Conservation (phyloP, 306 rosid genomes). For the Argentina anserina region DNA sequence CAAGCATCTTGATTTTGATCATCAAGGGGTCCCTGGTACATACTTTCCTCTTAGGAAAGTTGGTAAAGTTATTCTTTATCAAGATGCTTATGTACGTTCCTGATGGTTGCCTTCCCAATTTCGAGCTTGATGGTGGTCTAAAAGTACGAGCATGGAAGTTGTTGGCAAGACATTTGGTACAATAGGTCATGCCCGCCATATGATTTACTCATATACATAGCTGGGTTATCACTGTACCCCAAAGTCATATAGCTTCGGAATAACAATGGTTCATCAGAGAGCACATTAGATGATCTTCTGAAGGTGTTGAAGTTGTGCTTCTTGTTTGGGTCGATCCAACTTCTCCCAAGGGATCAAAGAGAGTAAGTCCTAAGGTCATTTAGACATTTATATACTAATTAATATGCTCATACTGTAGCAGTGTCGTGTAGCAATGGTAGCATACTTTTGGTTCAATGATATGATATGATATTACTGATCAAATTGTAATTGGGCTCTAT, state of each 20-base stretch:
- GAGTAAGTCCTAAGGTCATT: neutral
- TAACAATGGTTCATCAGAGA: neutral
- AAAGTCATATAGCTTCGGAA: neutral
- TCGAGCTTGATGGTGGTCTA: neutral
- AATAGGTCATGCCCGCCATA: neutral
- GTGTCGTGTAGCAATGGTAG: too few relatives aligned
- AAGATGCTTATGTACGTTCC: neutral
- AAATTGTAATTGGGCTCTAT: too few relatives aligned
- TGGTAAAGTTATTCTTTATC: neutral
- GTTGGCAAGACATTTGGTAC: neutral
- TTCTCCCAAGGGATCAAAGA: neutral
- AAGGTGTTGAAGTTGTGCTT: neutral
- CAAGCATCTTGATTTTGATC: neutral
- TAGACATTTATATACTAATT: neutral
- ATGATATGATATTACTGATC: too few relatives aligned
- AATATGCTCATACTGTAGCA: neutral
- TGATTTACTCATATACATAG: neutral
- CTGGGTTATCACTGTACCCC: neutral
- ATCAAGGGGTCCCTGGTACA: neutral
- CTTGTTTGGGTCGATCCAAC: neutral
- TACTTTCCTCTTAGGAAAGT: neutral
- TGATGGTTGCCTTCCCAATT: neutral
- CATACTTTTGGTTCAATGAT: neutral
- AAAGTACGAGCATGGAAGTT: neutral
- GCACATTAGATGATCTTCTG: neutral